Percentiles rank a stretch among this genome's conserved stretches.
phyloP scores from a whole-genome alignment of 305 asterid species.

The Ilex paraguariensis region DNA sequence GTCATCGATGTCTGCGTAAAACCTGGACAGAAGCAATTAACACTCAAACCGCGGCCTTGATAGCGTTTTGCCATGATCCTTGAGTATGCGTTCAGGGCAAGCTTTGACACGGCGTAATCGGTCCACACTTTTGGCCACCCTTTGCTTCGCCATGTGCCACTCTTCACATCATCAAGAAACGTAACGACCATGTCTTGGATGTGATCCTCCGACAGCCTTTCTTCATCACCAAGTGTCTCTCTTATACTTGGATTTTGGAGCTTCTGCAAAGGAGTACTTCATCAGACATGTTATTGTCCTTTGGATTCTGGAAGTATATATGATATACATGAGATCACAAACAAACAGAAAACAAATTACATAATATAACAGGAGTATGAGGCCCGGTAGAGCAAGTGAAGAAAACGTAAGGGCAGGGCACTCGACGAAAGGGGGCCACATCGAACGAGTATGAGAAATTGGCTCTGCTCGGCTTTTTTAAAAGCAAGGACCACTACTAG shows the following conservation, averaged over 20 bases:
- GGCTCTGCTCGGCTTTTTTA: too few relatives aligned
- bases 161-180: constrained; percentile 47
- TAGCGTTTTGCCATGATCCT: constrained; percentile 42
- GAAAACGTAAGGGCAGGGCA: too few relatives aligned
- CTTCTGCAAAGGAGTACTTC: constrained; percentile 30
- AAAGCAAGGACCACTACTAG: too few relatives aligned
- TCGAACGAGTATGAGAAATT: too few relatives aligned
- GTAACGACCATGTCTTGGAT: constrained; percentile 36
- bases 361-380: too few relatives aligned
- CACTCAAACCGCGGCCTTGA: constrained; percentile 27
- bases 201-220: constrained; percentile 32
- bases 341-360: too few relatives aligned
- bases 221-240: constrained; percentile 40
- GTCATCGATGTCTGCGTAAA: constrained; percentile 76
- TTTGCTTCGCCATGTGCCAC: constrained; percentile 45
- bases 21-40: constrained; percentile 77
- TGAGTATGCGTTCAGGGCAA: constrained; percentile 65
- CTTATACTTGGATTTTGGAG: constrained; percentile 38
- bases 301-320: too few relatives aligned
- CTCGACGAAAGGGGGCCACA: too few relatives aligned
- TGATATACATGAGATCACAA: too few relatives aligned
- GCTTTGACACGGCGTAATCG: constrained; percentile 69
- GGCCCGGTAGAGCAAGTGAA: too few relatives aligned
- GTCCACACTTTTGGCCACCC: constrained; percentile 84
- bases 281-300: neutral